phyloP scores from a whole-genome alignment of 805 yeast genomes.

The Candida ovalis region DNA sequence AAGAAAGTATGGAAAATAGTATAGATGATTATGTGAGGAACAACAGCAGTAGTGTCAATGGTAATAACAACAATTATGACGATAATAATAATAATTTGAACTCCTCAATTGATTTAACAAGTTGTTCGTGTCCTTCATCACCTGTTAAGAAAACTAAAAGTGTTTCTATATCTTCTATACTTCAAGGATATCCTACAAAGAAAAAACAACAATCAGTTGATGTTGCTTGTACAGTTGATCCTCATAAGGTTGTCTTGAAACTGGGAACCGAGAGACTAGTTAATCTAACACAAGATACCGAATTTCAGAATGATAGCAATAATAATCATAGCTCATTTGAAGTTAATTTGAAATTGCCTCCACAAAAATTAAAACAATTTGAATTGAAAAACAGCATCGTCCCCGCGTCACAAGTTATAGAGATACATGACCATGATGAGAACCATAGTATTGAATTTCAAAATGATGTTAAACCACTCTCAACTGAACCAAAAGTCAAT shows the following conservation, averaged over 20 bases:
- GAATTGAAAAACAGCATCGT: background rate
- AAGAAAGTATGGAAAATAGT: too few relatives aligned
- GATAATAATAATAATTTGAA: too few relatives aligned
- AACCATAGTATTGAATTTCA: background rate
- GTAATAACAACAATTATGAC: too few relatives aligned
- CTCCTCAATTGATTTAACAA: too few relatives aligned
- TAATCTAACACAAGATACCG: too few relatives aligned
- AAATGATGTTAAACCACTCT: background rate
- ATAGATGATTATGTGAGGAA: too few relatives aligned
- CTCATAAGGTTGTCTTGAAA: constrained; percentile 4
- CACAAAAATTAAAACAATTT: background rate
- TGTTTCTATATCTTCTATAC: background rate
- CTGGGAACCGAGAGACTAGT: background rate
- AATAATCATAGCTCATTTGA: too few relatives aligned
- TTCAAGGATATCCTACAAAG: background rate
- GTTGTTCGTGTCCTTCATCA: too few relatives aligned
- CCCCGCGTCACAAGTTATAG: background rate
- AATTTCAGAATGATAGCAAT: too few relatives aligned
- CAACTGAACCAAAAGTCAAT: background rate
- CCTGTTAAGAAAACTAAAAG: background rate
- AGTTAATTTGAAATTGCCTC: background rate
- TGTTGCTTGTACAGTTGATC: background rate
- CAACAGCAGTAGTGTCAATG: too few relatives aligned
- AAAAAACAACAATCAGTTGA: too few relatives aligned
- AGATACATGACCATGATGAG: background rate